Evolutionary conservation across 1,284 basidiomycete genomes (phyloP), one percentile per base, ranked within the genome.

Genomic region (Coniferiporia sulphurascens): DNA sequence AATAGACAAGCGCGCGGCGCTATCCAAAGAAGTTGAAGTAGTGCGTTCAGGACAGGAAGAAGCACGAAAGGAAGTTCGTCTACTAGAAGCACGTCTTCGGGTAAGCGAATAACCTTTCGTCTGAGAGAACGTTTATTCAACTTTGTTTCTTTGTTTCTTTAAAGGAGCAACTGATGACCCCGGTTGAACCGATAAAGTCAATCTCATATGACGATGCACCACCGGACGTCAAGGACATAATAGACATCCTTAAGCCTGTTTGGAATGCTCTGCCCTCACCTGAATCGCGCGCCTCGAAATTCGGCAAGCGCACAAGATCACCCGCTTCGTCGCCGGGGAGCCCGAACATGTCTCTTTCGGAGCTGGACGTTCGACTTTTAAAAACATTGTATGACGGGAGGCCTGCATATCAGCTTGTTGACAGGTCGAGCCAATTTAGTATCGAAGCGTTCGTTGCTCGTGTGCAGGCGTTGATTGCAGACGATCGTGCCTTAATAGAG

Each of bases 401-500:
- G 56, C 67, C 63, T 61, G 70, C 62, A 65, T 71, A 71, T 66
- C 70, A 75, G 1, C 69, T 71, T 35, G 76, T 72, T 19, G 75
- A 77, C 3, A 70, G 69, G 8, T 66, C 72, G 32, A 71, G 73
- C 4, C 65, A 73, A 9, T 92, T 92, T 73, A 79, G 78, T 6
- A 71, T 93, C 44, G 87, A 91, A 59, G 85, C 82, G 27, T 91
- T 95, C 64, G 82, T 83, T 1, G 71, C 78, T n/a, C 80, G 91
- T 4, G 86, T 95, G 38, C 85, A 87, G 64, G 85, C 87, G 3
- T 78, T 95, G 58, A 78, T 95, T 53, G 76, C 81, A 48, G 93
- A 95, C 71, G 92, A 94, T 66, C 83, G 85, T 19, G 78, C 89
- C 12, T 72, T 96, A 63, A 89, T 94, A 64, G 91, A 93, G 70